Base-by-base conservation (phyloP, 108 stramenopile genomes). In the Parietichytrium sp. region DNA sequence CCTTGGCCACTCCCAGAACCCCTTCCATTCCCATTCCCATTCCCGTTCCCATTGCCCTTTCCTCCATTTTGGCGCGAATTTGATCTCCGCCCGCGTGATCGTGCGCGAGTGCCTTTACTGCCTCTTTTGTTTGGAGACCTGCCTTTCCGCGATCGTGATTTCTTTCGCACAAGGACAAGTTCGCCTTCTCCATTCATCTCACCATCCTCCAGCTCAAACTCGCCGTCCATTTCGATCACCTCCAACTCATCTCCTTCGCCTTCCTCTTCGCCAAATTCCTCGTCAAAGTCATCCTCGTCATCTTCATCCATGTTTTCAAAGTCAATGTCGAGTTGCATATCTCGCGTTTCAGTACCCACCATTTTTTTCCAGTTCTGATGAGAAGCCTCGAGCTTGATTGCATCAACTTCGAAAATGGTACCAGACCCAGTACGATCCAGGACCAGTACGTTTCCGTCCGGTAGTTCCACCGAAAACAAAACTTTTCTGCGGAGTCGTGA, bases 41-140 rank as follows among this genome's bases (percentile, higher is more conserved):
- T n/a, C n/a, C n/a, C n/a, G n/a, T 72, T 72, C 38, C 61, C 61
- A n/a, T 50, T 50, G 61, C 61, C 38, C 61, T 72, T 72, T 8
- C 61, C 61, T 10, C 61, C 61, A 23, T 38, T 31, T 72, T 72
- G 33, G 61, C 61, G 20, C 61, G 38, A n/a, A n/a, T n/a, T n/a
- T n/a, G n/a, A n/a, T n/a, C n/a, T n/a, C n/a, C n/a, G n/a, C n/a
- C n/a, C n/a, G n/a, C n/a, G n/a, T n/a, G n/a, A n/a, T n/a, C n/a
- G n/a, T n/a, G n/a, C n/a, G n/a, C n/a, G n/a, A n/a, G n/a, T n/a
- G n/a, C n/a, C n/a, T n/a, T n/a, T n/a, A n/a, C n/a, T n/a, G n/a
- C n/a, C n/a, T n/a, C n/a, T n/a, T n/a, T n/a, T n/a, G n/a, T n/a
- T n/a, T n/a, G n/a, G n/a, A n/a, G n/a, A n/a, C n/a, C n/a, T n/a